Percentiles rank a stretch among this genome's conserved stretches.
Conservation (phyloP, 2,329 filamentous ascomycete genomes). For the Anthostomella pinea region DNA sequence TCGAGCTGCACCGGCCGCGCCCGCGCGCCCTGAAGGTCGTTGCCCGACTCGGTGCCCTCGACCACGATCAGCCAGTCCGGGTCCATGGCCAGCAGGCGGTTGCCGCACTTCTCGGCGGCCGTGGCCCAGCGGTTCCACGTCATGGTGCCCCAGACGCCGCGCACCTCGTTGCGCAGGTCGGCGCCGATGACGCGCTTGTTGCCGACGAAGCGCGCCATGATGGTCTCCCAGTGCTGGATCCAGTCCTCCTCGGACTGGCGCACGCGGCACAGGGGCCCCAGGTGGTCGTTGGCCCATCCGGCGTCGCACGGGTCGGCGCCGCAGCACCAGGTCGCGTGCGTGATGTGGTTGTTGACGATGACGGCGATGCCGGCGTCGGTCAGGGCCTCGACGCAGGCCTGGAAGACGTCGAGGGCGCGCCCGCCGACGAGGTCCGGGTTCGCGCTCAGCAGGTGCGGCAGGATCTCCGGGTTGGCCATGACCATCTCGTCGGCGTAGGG, state of each 20-base stretch:
- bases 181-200: conserved; percentile 64
- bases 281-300: conserved; percentile 63
- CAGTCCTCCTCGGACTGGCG: conserved; percentile 63
- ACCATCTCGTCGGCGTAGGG: conserved; percentile 70
- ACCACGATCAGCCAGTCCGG: conserved; percentile 65
- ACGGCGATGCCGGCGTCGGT: conserved; percentile 62
- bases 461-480: conserved; percentile 53
- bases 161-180: conserved; percentile 67
- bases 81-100: conserved; percentile 57
- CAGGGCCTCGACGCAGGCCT: conserved; percentile 55
- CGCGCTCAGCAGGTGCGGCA: conserved; percentile 48
- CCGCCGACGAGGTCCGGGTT: conserved; percentile 59
- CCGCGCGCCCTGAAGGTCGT: conserved; percentile 58
- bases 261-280: conserved; percentile 58
- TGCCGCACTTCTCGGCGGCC: conserved; percentile 62
- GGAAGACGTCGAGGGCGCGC: conserved; percentile 59
- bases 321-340: conserved; percentile 66
- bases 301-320: conserved; percentile 66
- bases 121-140: conserved; percentile 62
- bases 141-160: conserved; percentile 68
- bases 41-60: conserved; percentile 65
- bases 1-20: conserved; percentile 57
- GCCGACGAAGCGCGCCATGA: conserved; percentile 57
- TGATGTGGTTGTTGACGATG: conserved; percentile 70
- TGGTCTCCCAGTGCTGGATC: conserved; percentile 63